phyloP scores from a whole-genome alignment of 441 rosid genomes.

The Syzygium syzygioides region DNA sequence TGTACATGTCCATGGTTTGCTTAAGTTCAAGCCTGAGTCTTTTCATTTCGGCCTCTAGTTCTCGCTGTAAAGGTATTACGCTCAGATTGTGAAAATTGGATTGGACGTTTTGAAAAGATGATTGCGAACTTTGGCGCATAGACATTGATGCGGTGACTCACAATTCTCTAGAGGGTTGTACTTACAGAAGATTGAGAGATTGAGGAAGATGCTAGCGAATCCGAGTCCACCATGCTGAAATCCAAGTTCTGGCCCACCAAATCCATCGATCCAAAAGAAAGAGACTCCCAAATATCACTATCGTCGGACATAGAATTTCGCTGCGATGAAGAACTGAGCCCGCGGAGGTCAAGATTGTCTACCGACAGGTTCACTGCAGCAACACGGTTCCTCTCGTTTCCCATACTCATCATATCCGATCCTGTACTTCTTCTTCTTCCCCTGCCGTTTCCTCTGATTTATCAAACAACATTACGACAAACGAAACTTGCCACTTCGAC shows the following conservation, averaged over 20 bases:
- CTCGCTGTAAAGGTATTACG: conserved; percentile 31
- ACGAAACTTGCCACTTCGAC: background rate
- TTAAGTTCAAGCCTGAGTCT: conserved; percentile 73
- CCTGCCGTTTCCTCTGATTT: conserved; percentile 18
- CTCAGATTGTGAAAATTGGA: background rate
- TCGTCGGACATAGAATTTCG: conserved; percentile 28
- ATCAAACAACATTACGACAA: background rate
- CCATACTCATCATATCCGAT: conserved; percentile 27
- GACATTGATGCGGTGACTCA: background rate
- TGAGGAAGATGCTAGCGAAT: conserved; percentile 22
- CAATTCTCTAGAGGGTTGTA: background rate
- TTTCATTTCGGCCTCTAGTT: conserved; percentile 79
- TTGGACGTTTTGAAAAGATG: background rate
- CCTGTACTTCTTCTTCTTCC: conserved; percentile 25
- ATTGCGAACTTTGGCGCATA: background rate
- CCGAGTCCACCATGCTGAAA: conserved; percentile 6
- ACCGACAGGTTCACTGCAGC: conserved; percentile 24
- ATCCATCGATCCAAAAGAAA: conserved; percentile 37
- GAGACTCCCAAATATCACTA: conserved; percentile 14
- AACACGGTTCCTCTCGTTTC: conserved; percentile 22
- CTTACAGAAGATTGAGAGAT: conserved; percentile 38
- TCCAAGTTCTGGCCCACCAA: conserved; percentile 28
- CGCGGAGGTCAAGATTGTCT: conserved; percentile 28
- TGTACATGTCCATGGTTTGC: conserved; percentile 88
- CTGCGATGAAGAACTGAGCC: conserved; percentile 16